These are phyloP conservation scores for Russula virescens DNA, from an alignment of 768 basidiomycete species.

Conservation along the genomic window DNA sequence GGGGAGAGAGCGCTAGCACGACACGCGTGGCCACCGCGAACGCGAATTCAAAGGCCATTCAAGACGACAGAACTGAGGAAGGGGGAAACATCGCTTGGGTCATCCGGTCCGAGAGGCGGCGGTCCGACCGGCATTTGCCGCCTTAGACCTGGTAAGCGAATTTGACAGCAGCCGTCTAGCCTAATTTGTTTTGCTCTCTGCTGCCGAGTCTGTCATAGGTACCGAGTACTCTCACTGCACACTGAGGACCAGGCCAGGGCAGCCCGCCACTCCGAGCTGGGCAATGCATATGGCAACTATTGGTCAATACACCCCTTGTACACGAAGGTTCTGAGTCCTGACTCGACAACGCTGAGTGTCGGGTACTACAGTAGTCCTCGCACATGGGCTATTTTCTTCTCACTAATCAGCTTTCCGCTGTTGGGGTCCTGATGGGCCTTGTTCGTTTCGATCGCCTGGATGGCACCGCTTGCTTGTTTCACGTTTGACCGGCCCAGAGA, in stretches of 20 bases:
- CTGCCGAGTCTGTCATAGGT: too few relatives aligned
- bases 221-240: too few relatives aligned
- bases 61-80: not conserved
- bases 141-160: too few relatives aligned
- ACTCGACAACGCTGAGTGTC: not conserved
- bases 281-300: too few relatives aligned
- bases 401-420: not conserved
- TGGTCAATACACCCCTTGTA: not conserved
- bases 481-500: not conserved
- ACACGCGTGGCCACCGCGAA: constrained; percentile 44
- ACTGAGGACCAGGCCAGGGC: too few relatives aligned
- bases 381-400: not conserved
- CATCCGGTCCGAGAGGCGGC: not conserved
- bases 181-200: too few relatives aligned
- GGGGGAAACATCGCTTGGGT: too few relatives aligned
- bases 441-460: not conserved
- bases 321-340: not conserved
- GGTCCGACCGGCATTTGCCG: not conserved
- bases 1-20: constrained; percentile 45
- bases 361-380: not conserved
- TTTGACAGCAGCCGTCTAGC: too few relatives aligned
- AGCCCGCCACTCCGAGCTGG: too few relatives aligned
- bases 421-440: too few relatives aligned
- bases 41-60: constrained; percentile 17
- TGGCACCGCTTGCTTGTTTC: not conserved